Conservation (phyloP, 139 green algal species). For the Picocystis salinarum region DNA sequence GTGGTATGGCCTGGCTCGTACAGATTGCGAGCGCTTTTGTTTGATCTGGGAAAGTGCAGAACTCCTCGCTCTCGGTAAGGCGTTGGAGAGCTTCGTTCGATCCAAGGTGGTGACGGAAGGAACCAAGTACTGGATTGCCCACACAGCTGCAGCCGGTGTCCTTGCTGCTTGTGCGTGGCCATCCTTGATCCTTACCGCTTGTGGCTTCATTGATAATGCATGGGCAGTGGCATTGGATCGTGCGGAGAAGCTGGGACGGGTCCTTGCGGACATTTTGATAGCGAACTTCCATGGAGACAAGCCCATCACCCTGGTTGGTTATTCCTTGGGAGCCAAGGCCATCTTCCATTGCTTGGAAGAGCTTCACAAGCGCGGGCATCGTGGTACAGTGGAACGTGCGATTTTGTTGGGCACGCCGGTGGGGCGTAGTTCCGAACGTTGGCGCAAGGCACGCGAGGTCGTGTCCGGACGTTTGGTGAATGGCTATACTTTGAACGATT, state of each 20-base stretch:
- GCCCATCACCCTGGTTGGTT: constrained; percentile 34
- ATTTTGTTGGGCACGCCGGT: too few relatives aligned
- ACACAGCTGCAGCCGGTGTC: constrained; percentile 14
- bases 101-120: constrained; percentile 14
- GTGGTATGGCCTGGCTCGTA: too few relatives aligned
- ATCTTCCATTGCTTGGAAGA: constrained; percentile 66
- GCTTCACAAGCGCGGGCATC: constrained; percentile 35
- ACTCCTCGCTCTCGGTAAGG: constrained; percentile 25
- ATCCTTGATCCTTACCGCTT: too few relatives aligned
- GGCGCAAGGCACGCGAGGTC: constrained; percentile 30
- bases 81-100: constrained; percentile 22
- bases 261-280: constrained; percentile 44
- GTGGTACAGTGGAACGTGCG: constrained; percentile 48
- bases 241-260: constrained; percentile 27
- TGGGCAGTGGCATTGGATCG: constrained; percentile 33
- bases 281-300: constrained; percentile 33
- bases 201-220: constrained; percentile 19
- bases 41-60: constrained; percentile 52
- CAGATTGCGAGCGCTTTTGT: constrained; percentile 15
- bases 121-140: constrained; percentile 10
- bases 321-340: constrained; percentile 33
- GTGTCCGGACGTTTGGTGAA: constrained; percentile 61
- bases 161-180: constrained; percentile 8
- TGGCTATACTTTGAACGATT: constrained; percentile 52
- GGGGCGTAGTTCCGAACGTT: too few relatives aligned